Evolutionary conservation across 176 grass and related monocot genomes (phyloP), one percentile per base, ranked within the genome.

Genomic region (Aechmea fasciata): DNA sequence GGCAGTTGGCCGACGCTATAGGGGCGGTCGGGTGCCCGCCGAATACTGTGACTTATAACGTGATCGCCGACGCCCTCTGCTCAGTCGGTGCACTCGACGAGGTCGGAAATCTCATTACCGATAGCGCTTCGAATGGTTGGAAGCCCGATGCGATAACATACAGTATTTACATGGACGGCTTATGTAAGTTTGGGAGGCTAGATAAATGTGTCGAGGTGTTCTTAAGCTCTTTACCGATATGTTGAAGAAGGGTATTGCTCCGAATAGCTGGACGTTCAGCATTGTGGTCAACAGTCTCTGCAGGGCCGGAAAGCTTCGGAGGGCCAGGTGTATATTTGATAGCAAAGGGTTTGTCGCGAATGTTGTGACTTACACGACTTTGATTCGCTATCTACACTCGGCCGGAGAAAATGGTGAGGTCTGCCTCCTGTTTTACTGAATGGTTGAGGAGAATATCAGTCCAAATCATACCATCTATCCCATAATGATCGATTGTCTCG

Each of bases 261-360:
- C 85, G 73, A 84, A 91, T 72, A 86, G n/a, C 70, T 87, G 92
- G 92, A 96, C 85, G 18, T 96, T 87, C 64, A n/a, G 69, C n/a
- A 87, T 91, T 78, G 66, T 87, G 48, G 52, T 96, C 51, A 83
- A n/a, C n/a, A n/a, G n/a, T n/a, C n/a, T 96, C 62, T 91, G 85
- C 52, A n/a, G n/a, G 86, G 81, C 77, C 0, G 75, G 78, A 65
- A 91, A 75, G 75, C 59, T 85, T 75, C 57, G 26, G 47, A 49
- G 22, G 92, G 85, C 0, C n/a, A n/a, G n/a, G 66, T 80, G 67
- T 67, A 47, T 89, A 69, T 74, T 87, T 47, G 2, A 73, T 54
- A 82, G 78, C 69, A 57, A 71, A 49, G 85, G 77, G 47, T 96
- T 91, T 52, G 77, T 91, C 13, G 76, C 83, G 11, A 78, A 82